Base-by-base conservation (phyloP, 2,329 filamentous ascomycete species). In the Cladosporium austrohemisphaericum region DNA sequence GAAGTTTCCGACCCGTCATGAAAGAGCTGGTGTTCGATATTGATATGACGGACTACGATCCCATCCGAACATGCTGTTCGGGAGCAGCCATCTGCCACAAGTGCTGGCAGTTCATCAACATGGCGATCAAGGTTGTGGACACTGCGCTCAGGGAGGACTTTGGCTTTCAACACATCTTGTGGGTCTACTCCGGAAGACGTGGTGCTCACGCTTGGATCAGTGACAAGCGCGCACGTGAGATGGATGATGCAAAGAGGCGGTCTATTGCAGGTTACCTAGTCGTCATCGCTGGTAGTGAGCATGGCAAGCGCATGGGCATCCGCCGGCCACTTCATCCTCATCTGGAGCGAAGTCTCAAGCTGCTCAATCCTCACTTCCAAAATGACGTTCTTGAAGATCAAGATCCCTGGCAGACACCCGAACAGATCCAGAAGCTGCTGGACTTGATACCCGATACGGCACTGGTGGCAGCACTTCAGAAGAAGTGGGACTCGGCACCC, bases 11-110 rank as follows among this genome's bases (percentile, higher is more conserved):
- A 55, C 92, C 93, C 0, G 69, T 96, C 25, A 80, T 87, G 49
- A 98, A 98, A 68, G 93, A 98, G 68, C 75, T 98, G 31, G 95
- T 95, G 60, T 97, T 98, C 69, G 93, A 98, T 85, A 97, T 98
- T 62, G 93, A 98, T 79, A 80, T 98, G 80, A 97, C 93, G 48
- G 93, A 97, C 71, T 98, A 98, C 70, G 93, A 98, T 66, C 89
- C 95, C 57, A 88, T 98, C 56, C 84, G 93, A 59, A 96, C 91
- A 22, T 98, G 93, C 71, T 98, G 93, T 67, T 83, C 85, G 61
- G 91, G 92, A 66, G 89, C 92, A 7, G 94, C 88, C 59, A 97
- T 98, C 57, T 98, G 93, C 68, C 78, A 76, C 57, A 93, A 91
- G 66, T 98, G 93, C 72, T 98, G 93, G 93, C 78, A 86, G 41